These are phyloP conservation scores for Fusarium scirpi DNA, from an alignment of 2,329 filamentous ascomycete species.

Conservation along the genomic window DNA sequence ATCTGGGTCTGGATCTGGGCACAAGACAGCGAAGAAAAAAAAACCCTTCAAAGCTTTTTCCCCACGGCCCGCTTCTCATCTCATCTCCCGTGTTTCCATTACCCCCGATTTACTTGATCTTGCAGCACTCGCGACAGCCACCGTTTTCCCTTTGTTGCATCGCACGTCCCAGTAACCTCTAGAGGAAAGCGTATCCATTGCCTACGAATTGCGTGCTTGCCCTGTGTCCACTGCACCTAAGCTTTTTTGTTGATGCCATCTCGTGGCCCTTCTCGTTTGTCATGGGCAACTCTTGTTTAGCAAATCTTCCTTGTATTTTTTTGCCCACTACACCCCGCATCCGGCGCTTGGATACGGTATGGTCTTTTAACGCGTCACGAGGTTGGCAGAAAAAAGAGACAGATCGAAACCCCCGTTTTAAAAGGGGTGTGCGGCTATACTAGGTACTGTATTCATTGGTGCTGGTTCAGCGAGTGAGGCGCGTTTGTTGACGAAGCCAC, in stretches of 20 bases:
- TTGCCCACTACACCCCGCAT: constrained; percentile 45
- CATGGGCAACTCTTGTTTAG: constrained; percentile 44
- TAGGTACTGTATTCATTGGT: background rate
- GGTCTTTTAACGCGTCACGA: constrained; percentile 46
- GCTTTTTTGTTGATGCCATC: constrained; percentile 30
- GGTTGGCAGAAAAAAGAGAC: constrained; percentile 39
- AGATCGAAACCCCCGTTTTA: constrained; percentile 19
- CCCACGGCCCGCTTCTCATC: constrained; percentile 31
- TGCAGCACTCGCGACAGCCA: constrained; percentile 49
- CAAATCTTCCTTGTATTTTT: constrained; percentile 40
- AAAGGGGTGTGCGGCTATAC: constrained; percentile 30
- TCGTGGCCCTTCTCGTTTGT: constrained; percentile 47
- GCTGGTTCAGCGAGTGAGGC: constrained; percentile 19
- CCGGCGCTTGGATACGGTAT: constrained; percentile 40
- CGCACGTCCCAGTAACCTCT: constrained; percentile 35
- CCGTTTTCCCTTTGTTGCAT: constrained; percentile 38
- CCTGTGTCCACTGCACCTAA: constrained; percentile 26
- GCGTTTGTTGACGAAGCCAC: constrained; percentile 12
- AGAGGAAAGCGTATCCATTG: constrained; percentile 36
- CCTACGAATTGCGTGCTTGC: constrained; percentile 35
- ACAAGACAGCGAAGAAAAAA: constrained; percentile 18
- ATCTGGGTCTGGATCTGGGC: constrained; percentile 10
- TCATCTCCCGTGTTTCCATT: constrained; percentile 42
- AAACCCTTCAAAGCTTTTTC: constrained; percentile 38
- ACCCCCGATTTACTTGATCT: constrained; percentile 57